phyloP scores from a whole-genome alignment of 305 asterid species.

The Ilex paraguariensis region DNA sequence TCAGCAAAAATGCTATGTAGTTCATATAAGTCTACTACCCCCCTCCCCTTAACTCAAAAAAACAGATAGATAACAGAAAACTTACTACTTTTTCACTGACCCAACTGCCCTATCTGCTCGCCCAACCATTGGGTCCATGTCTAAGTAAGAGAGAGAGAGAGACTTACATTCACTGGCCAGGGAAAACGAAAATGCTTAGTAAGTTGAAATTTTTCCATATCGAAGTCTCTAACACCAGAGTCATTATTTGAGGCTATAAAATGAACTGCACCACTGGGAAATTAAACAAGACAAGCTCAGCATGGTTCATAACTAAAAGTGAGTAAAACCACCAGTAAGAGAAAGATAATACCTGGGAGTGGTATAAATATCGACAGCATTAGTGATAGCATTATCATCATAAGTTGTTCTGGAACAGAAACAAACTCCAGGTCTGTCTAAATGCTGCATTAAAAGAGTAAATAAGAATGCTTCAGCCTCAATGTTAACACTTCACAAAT shows the following conservation, averaged over 20 bases:
- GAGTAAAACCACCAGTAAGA: neutral
- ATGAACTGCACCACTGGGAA: constrained; percentile 82
- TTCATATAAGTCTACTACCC: too few species aligned
- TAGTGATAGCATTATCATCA: constrained; percentile 93
- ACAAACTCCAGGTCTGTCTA: constrained; percentile 83
- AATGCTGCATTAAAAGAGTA: constrained; percentile 43
- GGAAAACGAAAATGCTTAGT: constrained; percentile 58
- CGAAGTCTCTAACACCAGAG: constrained; percentile 81
- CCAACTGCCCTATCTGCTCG: too few species aligned
- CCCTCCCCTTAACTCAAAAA: too few species aligned
- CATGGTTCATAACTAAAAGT: constrained; percentile 1
- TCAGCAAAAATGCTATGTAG: too few species aligned
- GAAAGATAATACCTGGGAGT: constrained; percentile 53
- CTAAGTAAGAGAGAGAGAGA: neutral
- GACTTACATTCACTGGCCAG: constrained; percentile 95
- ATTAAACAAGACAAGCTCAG: constrained; percentile 21
- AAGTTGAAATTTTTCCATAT: constrained; percentile 75
- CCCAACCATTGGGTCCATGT: too few species aligned
- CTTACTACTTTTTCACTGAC: too few species aligned
- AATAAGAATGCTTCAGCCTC: constrained; percentile 5
- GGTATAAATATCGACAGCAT: constrained; percentile 81
- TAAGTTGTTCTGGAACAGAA: constrained; percentile 88
- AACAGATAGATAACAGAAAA: too few species aligned
- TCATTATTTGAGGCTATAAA: constrained; percentile 86
- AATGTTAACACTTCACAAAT: neutral